phyloP scores from a whole-genome alignment of 352 stramenopile species.

The Phytophthora rubi region DNA sequence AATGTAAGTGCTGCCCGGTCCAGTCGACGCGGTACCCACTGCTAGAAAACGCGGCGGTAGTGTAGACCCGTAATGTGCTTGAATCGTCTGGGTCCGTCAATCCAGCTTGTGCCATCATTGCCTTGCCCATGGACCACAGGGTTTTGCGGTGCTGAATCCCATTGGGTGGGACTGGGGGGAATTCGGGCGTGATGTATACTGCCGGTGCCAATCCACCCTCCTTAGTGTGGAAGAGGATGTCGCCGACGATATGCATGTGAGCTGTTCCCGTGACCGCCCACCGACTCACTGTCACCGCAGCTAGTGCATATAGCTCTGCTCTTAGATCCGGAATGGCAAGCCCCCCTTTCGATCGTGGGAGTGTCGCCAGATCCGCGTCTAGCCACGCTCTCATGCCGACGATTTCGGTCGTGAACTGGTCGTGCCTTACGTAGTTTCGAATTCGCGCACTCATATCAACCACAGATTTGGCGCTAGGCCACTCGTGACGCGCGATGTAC shows the following conservation, averaged over 20 bases:
- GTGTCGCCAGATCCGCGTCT: not conserved
- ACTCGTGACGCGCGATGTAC: slow-evolving; percentile 1
- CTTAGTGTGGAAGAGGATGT: not conserved
- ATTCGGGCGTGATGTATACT: not conserved
- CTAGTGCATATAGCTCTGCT: slow-evolving; percentile 1
- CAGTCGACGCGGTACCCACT: not conserved
- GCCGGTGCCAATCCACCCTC: not conserved
- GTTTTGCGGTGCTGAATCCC: not conserved
- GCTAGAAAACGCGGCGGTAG: not conserved
- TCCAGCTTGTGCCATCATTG: not conserved
- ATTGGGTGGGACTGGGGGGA: not conserved
- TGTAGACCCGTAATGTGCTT: not conserved
- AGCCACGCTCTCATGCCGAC: not conserved
- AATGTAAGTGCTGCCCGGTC: not conserved
- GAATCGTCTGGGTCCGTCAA: not conserved
- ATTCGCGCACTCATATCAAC: not conserved
- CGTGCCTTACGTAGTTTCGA: slow-evolving; percentile 8
- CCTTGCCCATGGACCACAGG: not conserved
- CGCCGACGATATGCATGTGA: not conserved
- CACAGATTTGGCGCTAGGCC: not conserved
- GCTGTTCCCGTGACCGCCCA: not conserved
- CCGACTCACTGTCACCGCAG: not conserved
- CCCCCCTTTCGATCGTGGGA: not conserved
- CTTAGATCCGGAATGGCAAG: not conserved
- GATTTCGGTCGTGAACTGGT: not conserved